Conservation (phyloP, 2,329 filamentous ascomycete species). For the Dactylellina drechsleri region DNA sequence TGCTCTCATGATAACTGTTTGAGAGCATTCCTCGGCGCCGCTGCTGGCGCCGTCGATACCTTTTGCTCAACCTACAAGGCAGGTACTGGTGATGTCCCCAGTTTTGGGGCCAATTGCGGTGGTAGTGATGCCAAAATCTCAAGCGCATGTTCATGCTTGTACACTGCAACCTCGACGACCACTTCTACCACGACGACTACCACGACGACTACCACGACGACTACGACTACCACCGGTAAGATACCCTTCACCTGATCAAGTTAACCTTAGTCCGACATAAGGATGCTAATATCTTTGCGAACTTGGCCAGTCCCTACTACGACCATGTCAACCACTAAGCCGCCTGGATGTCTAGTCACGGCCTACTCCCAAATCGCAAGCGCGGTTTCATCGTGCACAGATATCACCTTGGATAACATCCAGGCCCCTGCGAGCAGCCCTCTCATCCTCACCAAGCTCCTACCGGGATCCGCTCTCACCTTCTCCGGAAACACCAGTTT, state of each 20-base stretch:
- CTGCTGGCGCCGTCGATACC: conserved; percentile 9
- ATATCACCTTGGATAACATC: conserved; percentile 63
- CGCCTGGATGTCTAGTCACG: conserved; percentile 51
- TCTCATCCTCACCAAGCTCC: conserved; percentile 63
- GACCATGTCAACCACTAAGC: conserved; percentile 15
- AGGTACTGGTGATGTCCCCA: conserved; percentile 40
- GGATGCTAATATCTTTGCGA: background rate
- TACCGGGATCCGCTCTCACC: conserved; percentile 63
- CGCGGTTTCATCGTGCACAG: conserved; percentile 62
- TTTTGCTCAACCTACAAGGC: conserved; percentile 30
- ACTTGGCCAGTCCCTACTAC: conserved; percentile 9
- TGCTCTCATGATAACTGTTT: conserved; percentile 45
- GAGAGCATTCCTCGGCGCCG: conserved; percentile 33
- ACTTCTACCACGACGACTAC: conserved; percentile 27
- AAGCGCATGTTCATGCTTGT: conserved; percentile 44
- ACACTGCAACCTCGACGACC: conserved; percentile 27
- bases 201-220: conserved; percentile 10
- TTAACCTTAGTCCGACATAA: background rate
- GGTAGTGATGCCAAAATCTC: conserved; percentile 23
- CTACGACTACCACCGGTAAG: conserved; percentile 3
- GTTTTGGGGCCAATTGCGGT: conserved; percentile 29
- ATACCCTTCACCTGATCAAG: background rate
- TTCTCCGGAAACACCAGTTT: conserved; percentile 63
- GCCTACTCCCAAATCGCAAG: conserved; percentile 60
- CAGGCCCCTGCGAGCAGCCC: conserved; percentile 61